Evolutionary conservation across 306 rosid genomes (phyloP), one percentile per base, ranked within the genome.

Genomic region (Coriaria nepalensis): DNA sequence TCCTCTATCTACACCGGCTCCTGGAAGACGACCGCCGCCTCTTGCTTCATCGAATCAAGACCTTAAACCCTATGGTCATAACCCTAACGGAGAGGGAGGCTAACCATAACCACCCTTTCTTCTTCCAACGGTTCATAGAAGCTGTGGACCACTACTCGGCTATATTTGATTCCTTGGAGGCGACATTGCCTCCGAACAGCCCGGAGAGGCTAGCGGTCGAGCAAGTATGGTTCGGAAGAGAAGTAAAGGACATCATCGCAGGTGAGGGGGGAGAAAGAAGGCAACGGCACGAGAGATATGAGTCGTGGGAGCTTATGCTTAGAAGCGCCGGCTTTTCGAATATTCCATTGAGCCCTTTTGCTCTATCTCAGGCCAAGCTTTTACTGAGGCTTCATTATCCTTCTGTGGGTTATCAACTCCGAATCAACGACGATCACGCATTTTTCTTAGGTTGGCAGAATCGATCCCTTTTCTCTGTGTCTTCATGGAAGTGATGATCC

Each of bases 361-460:
- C 82, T 2, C 69, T 76, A 9, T 76, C 82, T 0, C 82, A 76
- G 38, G 82, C 82, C 2, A 76, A 71, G 60, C 69, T 76, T 3
- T 70, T 76, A 4, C 73, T 76, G 10, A 61, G 82, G 49, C 78
- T 76, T 14, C 82, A 76, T 53, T 76, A 76, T 40, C 82, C 82
- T 37, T 68, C 78, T 0, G 82, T 64, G 45, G 82, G 82, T 35
- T 76, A 70, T 33, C 78, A 61, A 7, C 78, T 76, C 14, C 78
- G 47, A n/a, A 52, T 68, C 40, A 62, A 57, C 46, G 64, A 61
- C 33, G 66, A 61, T 46, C 72, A 20, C 29, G 29, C 75, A 2
- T 63, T 71, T 33, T 71, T 65, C 48, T 53, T 76, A 41, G 75
- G 70, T 50, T 76, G 82, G 82, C 66, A 65, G 57, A 68, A 68